Evolutionary conservation across 768 basidiomycete genomes (phyloP).

Genomic region (Pleurotus citrinopileatus): DNA sequence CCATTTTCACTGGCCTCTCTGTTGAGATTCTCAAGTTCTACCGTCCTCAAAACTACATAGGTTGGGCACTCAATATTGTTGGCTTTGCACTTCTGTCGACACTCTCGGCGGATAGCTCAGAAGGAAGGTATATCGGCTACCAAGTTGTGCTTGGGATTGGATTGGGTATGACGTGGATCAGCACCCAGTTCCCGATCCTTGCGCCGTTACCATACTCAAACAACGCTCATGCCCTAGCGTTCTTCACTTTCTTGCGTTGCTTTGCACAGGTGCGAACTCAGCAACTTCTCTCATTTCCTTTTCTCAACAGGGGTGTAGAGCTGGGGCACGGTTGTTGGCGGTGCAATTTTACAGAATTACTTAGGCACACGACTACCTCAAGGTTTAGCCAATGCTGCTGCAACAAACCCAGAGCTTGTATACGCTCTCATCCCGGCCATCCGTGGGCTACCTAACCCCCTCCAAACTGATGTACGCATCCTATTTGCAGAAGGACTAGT

Average conservation of each 20-base stretch:
- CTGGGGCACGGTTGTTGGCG: slow-evolving; percentile 52
- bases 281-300: slow-evolving; percentile 15
- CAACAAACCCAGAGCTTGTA: slow-evolving; percentile 36
- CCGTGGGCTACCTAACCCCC: slow-evolving; percentile 26
- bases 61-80: slow-evolving; percentile 33
- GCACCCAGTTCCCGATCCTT: slow-evolving; percentile 41
- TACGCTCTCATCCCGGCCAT: slow-evolving; percentile 47
- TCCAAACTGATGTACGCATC: slow-evolving; percentile 27
- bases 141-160: slow-evolving; percentile 19
- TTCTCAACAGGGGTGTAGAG: slow-evolving; percentile 22
- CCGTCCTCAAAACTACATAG: slow-evolving; percentile 26
- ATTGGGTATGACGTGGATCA: slow-evolving; percentile 18
- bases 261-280: slow-evolving; percentile 29
- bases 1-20: slow-evolving; percentile 30
- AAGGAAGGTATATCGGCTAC: slow-evolving; percentile 21
- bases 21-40: slow-evolving; percentile 30
- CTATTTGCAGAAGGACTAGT: slow-evolving; percentile 37
- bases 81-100: slow-evolving; percentile 31
- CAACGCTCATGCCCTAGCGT: slow-evolving; percentile 43
- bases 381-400: slow-evolving; percentile 30
- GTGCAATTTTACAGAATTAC: slow-evolving; percentile 49
- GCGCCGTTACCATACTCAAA: slow-evolving; percentile 38
- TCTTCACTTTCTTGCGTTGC: slow-evolving; percentile 34
- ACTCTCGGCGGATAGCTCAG: slow-evolving; percentile 15
- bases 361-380: slow-evolving; percentile 38